Percentiles rank a stretch among this genome's conserved stretches.
Evolutionary conservation across 2,329 filamentous ascomycete genomes (phyloP).

Genomic region (Plectosphaerella cucumerina): DNA sequence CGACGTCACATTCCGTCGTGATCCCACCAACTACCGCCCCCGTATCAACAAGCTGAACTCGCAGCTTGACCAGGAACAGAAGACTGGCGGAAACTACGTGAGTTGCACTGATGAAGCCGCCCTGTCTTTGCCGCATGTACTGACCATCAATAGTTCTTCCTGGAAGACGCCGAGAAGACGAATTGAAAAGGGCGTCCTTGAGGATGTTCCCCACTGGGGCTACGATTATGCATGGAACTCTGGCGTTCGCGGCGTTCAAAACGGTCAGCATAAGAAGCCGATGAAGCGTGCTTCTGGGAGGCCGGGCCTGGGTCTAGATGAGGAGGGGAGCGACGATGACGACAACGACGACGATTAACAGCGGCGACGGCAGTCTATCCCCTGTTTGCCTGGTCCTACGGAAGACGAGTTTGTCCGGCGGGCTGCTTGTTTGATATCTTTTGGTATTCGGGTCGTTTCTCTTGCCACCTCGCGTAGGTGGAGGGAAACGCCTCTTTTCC

Average conservation of each 20-base stretch:
- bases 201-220: constrained; percentile 25
- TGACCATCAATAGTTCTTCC: constrained; percentile 70
- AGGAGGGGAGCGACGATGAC: constrained; percentile 49
- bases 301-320: constrained; percentile 20
- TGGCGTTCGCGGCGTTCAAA: constrained; percentile 52
- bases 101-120: constrained; percentile 29
- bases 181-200: constrained; percentile 52
- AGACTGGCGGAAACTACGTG: constrained; percentile 86
- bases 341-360: constrained; percentile 57
- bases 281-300: constrained; percentile 22
- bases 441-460: constrained; percentile 3
- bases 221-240: constrained; percentile 31
- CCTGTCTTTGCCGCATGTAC: background rate
- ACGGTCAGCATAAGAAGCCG: constrained; percentile 25
- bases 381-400: constrained; percentile 62
- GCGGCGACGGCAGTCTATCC: constrained; percentile 59
- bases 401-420: constrained; percentile 10
- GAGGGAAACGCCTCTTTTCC: constrained; percentile 5
- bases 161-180: constrained; percentile 68
- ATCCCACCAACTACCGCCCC: constrained; percentile 91
- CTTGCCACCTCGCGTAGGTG: background rate
- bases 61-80: constrained; percentile 97
- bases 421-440: constrained; percentile 1
- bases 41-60: constrained; percentile 97
- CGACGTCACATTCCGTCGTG: constrained; percentile 96